Evolutionary conservation across 371 early-diverging fungal genomes (phyloP), one percentile per base, ranked within the genome.

Genomic region (Umbelopsis sp.): DNA sequence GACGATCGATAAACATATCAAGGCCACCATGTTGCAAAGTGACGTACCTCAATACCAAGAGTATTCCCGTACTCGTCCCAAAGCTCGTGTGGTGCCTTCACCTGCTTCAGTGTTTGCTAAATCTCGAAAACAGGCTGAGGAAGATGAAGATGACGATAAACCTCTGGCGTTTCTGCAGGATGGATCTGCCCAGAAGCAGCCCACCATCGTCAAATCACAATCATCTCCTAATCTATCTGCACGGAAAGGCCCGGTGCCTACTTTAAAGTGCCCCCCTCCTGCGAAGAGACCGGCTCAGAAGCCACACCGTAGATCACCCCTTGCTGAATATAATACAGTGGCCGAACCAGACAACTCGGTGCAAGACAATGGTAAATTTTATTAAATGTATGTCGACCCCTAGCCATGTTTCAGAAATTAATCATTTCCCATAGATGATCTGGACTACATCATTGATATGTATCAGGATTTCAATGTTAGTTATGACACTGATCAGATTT

Each of bases 221-320:
- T 41, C 41, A 12, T 41, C 41, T 41, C 41, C 41, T 10, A 41
- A 41, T 7, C 12, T 41, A 41, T 41, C 48, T n/a, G 48, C 48
- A n/a, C 48, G 48, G 18, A 48, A 20, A 48, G 20, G 16, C 7
- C 16, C 48, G 6, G n/a, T 20, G 6, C 48, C 48, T 48, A 48
- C 5, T 11, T 8, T 48, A 18, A 57, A 37, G 35, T 25, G 16
- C 12, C 57, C 29, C n/a, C 57, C 9, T 29, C 57, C 35, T 35
- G 35, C 8, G 12, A 25, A 18, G 37, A 57, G n/a, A 57, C 35
- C 57, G 7, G 57, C 32, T 57, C 57, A 57, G 29, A 57, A 57
- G 57, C 57, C 57, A 57, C 57, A 57, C 35, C 57, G 57, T 18
- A 57, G 57, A 57, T 57, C 57, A 25, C 57, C 57, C 57, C 57